Evolutionary conservation across 2,329 filamentous ascomycete genomes (phyloP).

Genomic region (Epichloe hybrida): DNA sequence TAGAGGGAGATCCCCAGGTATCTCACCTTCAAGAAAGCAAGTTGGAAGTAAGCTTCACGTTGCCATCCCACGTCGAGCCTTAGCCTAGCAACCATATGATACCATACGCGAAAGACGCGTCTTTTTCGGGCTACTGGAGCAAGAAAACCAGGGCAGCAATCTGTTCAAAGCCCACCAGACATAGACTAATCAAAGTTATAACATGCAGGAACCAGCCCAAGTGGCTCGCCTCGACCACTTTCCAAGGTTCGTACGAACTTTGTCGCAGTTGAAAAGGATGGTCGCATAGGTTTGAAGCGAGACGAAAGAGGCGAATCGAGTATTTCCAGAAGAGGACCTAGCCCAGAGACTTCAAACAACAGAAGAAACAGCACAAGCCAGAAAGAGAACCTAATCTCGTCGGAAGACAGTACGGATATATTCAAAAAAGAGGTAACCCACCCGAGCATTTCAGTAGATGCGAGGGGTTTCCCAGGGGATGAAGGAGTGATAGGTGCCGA

Average conservation of each 20-base stretch:
- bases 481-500: background rate
- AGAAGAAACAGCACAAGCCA: constrained; percentile 24
- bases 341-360: constrained; percentile 19
- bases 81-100: background rate
- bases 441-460: background rate
- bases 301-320: constrained; percentile 26
- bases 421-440: background rate
- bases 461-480: too few species aligned
- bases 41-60: constrained; percentile 10
- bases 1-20: constrained; percentile 54
- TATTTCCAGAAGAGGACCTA: constrained; percentile 22
- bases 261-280: constrained; percentile 56
- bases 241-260: constrained; percentile 67
- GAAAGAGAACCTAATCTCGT: constrained; percentile 17
- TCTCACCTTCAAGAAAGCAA: constrained; percentile 18
- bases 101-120: background rate
- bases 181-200: constrained; percentile 11
- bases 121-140: background rate
- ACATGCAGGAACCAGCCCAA: constrained; percentile 19
- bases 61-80: background rate
- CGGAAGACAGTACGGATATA: constrained; percentile 13
- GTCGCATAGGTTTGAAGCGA: constrained; percentile 38
- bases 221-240: constrained; percentile 48
- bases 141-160: background rate
- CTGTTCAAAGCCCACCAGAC: constrained; percentile 1